These are phyloP conservation scores for Melanogaster broomeanus DNA, from an alignment of 768 basidiomycete species.

Conservation along the genomic window DNA sequence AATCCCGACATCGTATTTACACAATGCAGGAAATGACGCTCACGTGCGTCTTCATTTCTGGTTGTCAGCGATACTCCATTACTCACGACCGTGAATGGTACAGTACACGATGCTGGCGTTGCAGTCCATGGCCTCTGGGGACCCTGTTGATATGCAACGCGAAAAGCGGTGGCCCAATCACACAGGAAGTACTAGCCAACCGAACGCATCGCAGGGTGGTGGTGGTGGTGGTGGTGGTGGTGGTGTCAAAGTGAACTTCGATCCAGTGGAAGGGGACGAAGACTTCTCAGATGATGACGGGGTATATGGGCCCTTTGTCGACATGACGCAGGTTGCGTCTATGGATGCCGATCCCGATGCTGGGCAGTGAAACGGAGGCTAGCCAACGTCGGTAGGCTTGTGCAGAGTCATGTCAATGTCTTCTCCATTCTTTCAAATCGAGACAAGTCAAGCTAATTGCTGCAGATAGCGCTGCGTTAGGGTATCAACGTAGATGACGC, in stretches of 20 bases:
- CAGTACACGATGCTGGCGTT: conserved; percentile 74
- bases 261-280: conserved; percentile 58
- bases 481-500: too few relatives aligned
- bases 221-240: conserved; percentile 24
- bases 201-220: conserved; percentile 21
- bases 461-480: conserved; percentile 4
- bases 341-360: conserved; percentile 5
- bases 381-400: neutral
- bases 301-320: conserved; percentile 26
- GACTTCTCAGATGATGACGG: conserved; percentile 50
- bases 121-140: conserved; percentile 72
- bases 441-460: neutral
- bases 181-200: conserved; percentile 28
- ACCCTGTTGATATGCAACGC: conserved; percentile 72
- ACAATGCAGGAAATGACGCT: conserved; percentile 90
- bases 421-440: neutral
- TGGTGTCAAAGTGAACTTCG: conserved; percentile 56
- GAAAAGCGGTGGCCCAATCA: conserved; percentile 78
- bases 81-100: conserved; percentile 2
- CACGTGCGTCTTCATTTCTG: conserved; percentile 47
- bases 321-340: conserved; percentile 6
- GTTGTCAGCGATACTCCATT: neutral
- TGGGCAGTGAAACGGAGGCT: neutral
- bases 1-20: conserved; percentile 55
- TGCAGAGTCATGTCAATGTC: too few relatives aligned